phyloP scores from a whole-genome alignment of 2,329 filamentous ascomycete species.

The Colletotrichum acutatum region DNA sequence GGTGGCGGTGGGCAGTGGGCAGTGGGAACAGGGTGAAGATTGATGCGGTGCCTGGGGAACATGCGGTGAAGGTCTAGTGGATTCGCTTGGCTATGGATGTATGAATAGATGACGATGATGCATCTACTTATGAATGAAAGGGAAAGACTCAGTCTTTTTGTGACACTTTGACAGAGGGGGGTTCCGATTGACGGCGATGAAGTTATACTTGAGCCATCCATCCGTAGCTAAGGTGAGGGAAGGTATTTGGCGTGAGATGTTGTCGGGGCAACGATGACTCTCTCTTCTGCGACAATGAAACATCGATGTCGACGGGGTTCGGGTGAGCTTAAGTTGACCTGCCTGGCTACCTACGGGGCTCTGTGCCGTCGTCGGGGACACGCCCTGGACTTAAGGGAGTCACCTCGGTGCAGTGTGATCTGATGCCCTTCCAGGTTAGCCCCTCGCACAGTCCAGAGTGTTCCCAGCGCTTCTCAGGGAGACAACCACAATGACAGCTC shows the following conservation, averaged over 20 bases:
- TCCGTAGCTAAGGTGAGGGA: too few relatives aligned
- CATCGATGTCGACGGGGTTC: not conserved
- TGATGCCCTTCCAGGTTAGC: not conserved
- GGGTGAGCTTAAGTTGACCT: not conserved
- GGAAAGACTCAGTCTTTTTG: not conserved
- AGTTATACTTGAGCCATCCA: constrained; percentile 27
- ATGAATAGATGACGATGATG: constrained; percentile 20
- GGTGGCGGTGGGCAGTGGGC: not conserved
- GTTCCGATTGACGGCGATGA: constrained; percentile 14
- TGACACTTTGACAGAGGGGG: not conserved
- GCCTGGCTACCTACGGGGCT: not conserved
- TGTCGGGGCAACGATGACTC: constrained; percentile 33
- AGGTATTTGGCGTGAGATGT: constrained; percentile 29
- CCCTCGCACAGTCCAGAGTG: too few relatives aligned
- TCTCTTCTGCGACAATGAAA: constrained; percentile 8
- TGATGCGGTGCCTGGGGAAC: not conserved
- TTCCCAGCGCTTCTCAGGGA: not conserved
- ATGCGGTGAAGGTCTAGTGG: constrained; percentile 7
- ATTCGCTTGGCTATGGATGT: constrained; percentile 15
- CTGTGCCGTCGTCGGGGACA: not conserved
- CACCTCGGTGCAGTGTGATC: not conserved
- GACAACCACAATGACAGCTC: not conserved
- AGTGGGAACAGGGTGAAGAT: not conserved
- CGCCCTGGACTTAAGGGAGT: not conserved
- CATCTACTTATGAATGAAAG: not conserved